Base-by-base conservation (phyloP, 2,329 filamentous ascomycete species). In the Endocalyx cinctus region DNA sequence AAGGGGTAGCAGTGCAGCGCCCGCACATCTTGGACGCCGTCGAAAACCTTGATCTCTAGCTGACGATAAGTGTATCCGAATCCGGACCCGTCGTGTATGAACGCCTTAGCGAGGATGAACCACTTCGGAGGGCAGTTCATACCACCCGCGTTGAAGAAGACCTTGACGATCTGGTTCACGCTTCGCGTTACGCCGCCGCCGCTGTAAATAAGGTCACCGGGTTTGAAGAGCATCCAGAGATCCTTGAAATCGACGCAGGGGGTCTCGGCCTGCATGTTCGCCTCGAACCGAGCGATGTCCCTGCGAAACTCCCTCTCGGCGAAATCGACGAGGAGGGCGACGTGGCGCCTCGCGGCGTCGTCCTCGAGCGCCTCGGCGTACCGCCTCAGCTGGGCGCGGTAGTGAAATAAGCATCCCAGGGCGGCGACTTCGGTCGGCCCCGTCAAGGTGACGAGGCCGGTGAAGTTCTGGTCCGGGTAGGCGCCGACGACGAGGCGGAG, bases 181-280 rank as follows among this genome's bases (percentile, higher is more conserved):
- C n/a, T n/a, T 23, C 18, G 25, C 12, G 10, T 12, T 14, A 34
- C n/a, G 14, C 31, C 34, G 5, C 17, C 25, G 12, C 8, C 8
- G 20, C 20, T 23, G 20, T 34, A 38, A 10, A 38, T 17, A 14
- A 37, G 15, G 12, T 37, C 35, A 8, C 20, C 29, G 3, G 38
- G 34, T 27, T 35, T 37, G 35, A 41, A 41, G 11, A 41, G 29
- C 38, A 38, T 38, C 38, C 38, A 41, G 2, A 41, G 16, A 25
- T 41, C 34, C 20, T 30, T 31, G 28, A 41, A 41, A n/a, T 34
- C 34, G 16, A 37, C 26, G 17, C 27, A 34, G 4, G 34, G 34
- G 11, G 32, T 31, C 6, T 23, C 17, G 14, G 23, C 25, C 15
- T 31, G n/a, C 10, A 35, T 34, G 20, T 32, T 35, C 17, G 27